phyloP scores from a whole-genome alignment of 2,329 filamentous ascomycete species.

The Hypoxylon sp. region DNA sequence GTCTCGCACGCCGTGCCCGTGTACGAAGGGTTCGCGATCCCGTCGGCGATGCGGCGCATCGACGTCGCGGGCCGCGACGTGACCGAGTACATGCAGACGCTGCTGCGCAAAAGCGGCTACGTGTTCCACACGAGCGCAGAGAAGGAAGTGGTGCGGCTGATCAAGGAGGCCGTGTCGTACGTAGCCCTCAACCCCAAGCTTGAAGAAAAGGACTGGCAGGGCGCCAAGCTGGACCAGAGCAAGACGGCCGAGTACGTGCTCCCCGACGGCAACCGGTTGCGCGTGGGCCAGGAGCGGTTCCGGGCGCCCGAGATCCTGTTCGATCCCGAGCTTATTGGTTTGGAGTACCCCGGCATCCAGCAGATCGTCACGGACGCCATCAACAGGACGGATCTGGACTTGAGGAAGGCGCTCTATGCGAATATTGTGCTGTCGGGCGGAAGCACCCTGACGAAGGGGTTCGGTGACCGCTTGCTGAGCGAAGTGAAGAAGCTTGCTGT shows the following conservation, averaged over 20 bases:
- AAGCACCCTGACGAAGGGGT: conserved; percentile 95
- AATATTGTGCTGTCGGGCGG: conserved; percentile 98
- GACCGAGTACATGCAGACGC: conserved; percentile 92
- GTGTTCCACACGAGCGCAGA: conserved; percentile 98
- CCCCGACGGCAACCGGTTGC: conserved; percentile 91
- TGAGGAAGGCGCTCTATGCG: conserved; percentile 92
- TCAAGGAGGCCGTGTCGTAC: conserved; percentile 96
- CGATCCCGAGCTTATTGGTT: conserved; percentile 95
- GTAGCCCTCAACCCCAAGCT: conserved; percentile 90
- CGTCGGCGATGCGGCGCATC: conserved; percentile 93
- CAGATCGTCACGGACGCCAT: conserved; percentile 98
- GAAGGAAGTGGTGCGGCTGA: conserved; percentile 97
- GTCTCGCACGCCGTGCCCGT: conserved; percentile 98
- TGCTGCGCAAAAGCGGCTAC: conserved; percentile 92
- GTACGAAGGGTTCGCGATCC: conserved; percentile 97
- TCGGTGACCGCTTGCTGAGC: conserved; percentile 90
- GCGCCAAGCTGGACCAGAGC: conserved; percentile 80
- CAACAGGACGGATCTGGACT: conserved; percentile 92
- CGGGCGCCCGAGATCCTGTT: conserved; percentile 97
- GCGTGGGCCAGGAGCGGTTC: conserved; percentile 95
- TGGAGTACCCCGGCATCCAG: conserved; percentile 96
- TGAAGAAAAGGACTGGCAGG: conserved; percentile 96
- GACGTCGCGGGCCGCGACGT: conserved; percentile 97
- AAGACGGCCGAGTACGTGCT: conserved; percentile 90
- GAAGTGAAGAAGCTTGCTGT: conserved; percentile 95